These are phyloP conservation scores for Teunomyces lycoperdinae DNA, from an alignment of 805 yeast species.

Conservation along the genomic window DNA sequence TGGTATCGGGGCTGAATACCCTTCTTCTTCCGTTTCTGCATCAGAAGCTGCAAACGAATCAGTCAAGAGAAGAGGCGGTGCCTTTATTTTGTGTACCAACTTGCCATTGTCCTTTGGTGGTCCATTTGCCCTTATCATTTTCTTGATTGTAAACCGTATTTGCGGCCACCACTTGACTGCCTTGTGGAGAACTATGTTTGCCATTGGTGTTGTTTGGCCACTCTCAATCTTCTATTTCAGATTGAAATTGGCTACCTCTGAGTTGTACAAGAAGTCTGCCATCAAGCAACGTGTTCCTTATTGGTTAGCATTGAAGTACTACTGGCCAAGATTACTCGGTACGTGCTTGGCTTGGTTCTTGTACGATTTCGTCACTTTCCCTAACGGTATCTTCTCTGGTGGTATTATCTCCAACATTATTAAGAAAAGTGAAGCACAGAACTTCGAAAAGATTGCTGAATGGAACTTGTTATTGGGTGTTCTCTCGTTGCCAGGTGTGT, in stretches of 20 bases:
- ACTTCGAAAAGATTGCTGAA: slow-evolving; percentile 60
- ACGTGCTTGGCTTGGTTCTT: slow-evolving; percentile 77
- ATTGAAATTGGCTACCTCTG: slow-evolving; percentile 64
- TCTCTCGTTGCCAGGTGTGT: slow-evolving; percentile 71
- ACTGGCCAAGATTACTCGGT: slow-evolving; percentile 68
- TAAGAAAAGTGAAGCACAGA: slow-evolving; percentile 22
- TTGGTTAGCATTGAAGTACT: slow-evolving; percentile 56
- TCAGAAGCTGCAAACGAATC: slow-evolving; percentile 74
- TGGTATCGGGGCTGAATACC: slow-evolving; percentile 78
- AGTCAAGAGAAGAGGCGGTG: slow-evolving; percentile 60
- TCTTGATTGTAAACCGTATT: slow-evolving; percentile 64
- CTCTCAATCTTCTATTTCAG: slow-evolving; percentile 69
- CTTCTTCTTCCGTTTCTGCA: slow-evolving; percentile 65
- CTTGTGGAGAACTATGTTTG: slow-evolving; percentile 70
- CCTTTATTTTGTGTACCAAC: slow-evolving; percentile 65
- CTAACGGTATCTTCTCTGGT: slow-evolving; percentile 68
- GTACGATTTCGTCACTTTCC: slow-evolving; percentile 78
- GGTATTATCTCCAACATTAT: slow-evolving; percentile 54
- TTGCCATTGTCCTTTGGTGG: slow-evolving; percentile 75
- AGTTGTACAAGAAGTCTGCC: slow-evolving; percentile 61
- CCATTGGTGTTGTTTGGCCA: slow-evolving; percentile 67
- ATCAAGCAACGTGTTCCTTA: slow-evolving; percentile 54
- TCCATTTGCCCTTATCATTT: slow-evolving; percentile 68
- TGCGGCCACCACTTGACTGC: slow-evolving; percentile 42
- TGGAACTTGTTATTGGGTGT: slow-evolving; percentile 68